Base-by-base conservation (phyloP, 2,329 filamentous ascomycete genomes). In the Arthrobotrys sphaeroides region DNA sequence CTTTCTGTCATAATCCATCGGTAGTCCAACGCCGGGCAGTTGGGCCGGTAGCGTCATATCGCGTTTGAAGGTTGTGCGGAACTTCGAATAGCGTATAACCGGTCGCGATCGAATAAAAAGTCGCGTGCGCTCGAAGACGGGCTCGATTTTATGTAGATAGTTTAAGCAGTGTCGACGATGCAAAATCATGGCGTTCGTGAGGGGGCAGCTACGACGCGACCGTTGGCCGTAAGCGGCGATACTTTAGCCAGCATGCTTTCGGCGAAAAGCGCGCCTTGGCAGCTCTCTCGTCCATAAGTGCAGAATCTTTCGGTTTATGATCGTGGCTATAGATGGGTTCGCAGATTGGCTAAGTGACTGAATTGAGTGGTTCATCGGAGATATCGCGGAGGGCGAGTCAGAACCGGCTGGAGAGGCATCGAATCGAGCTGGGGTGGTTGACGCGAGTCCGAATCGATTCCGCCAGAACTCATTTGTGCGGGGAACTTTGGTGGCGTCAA, bases 1-100 rank as follows among this genome's bases (percentile, higher is more conserved):
- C 7, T n/a, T 4, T 16, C 22, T 42, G 16, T 57, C 59, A 5
- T 43, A 10, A 20, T 10, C 45, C 28, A 45, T 36, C 20, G 26
- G 49, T 5, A 67, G 62, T 5, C 62, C 62, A 33, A 43, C 28
- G 22, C 62, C 62, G 3, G 62, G 62, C 22, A 67, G 20, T 26
- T 67, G 16, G 36, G 36, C 24, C 7, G 59, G 59, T 20, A 64
- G n/a, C 12, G 59, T 47, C 59, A 64, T 47, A 7, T 26, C 24
- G 31, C 31, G 31, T n/a, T 40, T 40, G 5, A 12, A 12, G 12
- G 36, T 16, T 40, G 1, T 40, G 12, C 2, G n/a, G 1, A 13
- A n/a, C 5, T 5, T 10, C 16, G 1, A n/a, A n/a, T 2, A 16
- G 5, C 5, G n/a, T 40, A 40, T 40, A n/a, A 16, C 5, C n/a